phyloP scores from a whole-genome alignment of 768 basidiomycete genomes.

The Brasilioporus rufonigricans region DNA sequence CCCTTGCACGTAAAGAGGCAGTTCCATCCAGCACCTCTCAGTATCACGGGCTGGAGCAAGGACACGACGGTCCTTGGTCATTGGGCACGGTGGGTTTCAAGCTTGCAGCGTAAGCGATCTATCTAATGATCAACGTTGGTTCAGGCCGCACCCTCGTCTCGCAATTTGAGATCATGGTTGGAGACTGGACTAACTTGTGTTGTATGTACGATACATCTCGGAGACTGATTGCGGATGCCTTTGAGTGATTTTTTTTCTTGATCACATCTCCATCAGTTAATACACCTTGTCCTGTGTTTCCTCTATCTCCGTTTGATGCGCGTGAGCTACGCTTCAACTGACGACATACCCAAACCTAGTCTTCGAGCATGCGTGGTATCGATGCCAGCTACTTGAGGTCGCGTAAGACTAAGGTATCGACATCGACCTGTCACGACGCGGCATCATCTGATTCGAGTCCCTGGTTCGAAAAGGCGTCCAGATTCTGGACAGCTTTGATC shows the following conservation, averaged over 20 bases:
- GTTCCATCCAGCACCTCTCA: slow-evolving; percentile 90
- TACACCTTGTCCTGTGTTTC: too few relatives aligned
- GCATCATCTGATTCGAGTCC: slow-evolving; percentile 80
- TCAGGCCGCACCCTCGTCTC: slow-evolving; percentile 94
- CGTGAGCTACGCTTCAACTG: too few relatives aligned
- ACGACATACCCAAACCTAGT: too few relatives aligned
- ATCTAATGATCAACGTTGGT: slow-evolving; percentile 1
- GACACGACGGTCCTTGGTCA: slow-evolving; percentile 82
- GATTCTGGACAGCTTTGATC: slow-evolving; percentile 78
- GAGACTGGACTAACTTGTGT: slow-evolving; percentile 86
- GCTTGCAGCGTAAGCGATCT: not conserved
- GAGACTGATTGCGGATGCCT: slow-evolving; percentile 74
- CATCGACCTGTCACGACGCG: slow-evolving; percentile 56
- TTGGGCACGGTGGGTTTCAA: slow-evolving; percentile 77
- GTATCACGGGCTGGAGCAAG: slow-evolving; percentile 90
- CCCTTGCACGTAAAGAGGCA: slow-evolving; percentile 82
- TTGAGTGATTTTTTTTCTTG: slow-evolving; percentile 48
- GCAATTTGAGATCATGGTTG: slow-evolving; percentile 82
- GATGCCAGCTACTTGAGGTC: slow-evolving; percentile 85
- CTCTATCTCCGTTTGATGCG: not conserved
- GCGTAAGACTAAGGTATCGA: slow-evolving; percentile 58
- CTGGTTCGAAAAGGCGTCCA: slow-evolving; percentile 80
- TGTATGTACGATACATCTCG: slow-evolving; percentile 88
- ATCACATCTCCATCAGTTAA: not conserved
- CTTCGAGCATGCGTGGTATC: slow-evolving; percentile 95